These are phyloP conservation scores for Paramecium pentaurelia DNA, from an alignment of 73 alveolate genomes.

Conservation along the genomic window DNA sequence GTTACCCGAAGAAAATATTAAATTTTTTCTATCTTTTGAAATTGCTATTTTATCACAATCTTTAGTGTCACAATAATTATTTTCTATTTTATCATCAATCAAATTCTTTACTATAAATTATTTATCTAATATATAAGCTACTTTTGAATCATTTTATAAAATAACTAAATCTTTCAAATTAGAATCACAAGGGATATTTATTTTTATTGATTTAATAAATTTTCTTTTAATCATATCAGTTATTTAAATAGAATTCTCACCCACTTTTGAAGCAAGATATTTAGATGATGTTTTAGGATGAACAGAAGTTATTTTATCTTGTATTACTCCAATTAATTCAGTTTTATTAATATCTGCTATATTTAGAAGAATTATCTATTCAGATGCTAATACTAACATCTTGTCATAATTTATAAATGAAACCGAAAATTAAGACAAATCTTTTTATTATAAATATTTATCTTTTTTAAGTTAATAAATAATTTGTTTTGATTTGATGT, in stretches of 20 bases:
- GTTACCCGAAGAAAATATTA: neutral
- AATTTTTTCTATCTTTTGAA: neutral
- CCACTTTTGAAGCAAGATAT: neutral
- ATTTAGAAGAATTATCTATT: neutral
- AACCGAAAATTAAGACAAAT: too few species aligned
- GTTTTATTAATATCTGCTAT: neutral
- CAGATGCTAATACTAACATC: too few species aligned
- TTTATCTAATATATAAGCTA: neutral
- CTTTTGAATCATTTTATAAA: neutral
- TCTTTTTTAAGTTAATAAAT: too few species aligned
- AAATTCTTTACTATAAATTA: neutral
- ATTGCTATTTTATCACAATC: neutral
- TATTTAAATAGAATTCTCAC: too few species aligned
- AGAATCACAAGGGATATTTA: too few species aligned
- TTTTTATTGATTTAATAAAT: neutral
- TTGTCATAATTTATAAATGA: neutral
- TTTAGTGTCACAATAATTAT: too few species aligned
- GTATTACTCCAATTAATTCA: neutral
- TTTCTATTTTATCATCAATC: neutral
- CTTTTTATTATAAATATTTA: too few species aligned
- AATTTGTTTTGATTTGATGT: too few species aligned
- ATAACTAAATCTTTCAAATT: neutral
- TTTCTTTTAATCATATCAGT: neutral
- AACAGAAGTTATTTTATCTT: neutral
- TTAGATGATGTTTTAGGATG: neutral